These are phyloP conservation scores for Monarda citriodora DNA, from an alignment of 305 asterid species.

Conservation along the genomic window DNA sequence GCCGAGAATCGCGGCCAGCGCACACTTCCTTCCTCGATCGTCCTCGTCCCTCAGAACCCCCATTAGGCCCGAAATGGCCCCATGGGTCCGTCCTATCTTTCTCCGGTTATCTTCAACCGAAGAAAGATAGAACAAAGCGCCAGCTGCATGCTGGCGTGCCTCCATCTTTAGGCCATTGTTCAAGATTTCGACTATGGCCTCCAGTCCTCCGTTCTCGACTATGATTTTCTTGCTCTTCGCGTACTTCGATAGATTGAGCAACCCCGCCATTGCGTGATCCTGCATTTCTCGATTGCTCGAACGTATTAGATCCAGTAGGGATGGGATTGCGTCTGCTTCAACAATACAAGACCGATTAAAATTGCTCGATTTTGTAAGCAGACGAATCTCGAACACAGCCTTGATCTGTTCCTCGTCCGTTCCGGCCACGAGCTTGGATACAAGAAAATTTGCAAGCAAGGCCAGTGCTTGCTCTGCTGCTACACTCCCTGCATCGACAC, in stretches of 20 bases:
- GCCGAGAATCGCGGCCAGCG: conserved; percentile 53
- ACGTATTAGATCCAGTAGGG: conserved; percentile 45
- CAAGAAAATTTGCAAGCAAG: conserved; percentile 55
- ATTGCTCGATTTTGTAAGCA: conserved; percentile 77
- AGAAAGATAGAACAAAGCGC: conserved; percentile 68
- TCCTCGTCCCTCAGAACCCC: conserved; percentile 45
- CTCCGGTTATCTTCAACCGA: conserved; percentile 62
- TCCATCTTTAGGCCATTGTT: conserved; percentile 47
- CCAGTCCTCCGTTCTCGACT: conserved; percentile 51
- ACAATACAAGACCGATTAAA: conserved; percentile 80
- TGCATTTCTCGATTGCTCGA: conserved; percentile 39
- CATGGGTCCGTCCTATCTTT: conserved; percentile 51
- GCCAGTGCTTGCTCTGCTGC: conserved; percentile 52
- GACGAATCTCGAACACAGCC: conserved; percentile 70
- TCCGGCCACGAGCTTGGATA: conserved; percentile 41
- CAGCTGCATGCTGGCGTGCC: conserved; percentile 86
- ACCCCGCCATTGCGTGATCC: conserved; percentile 60
- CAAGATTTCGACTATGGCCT: conserved; percentile 40
- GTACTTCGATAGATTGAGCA: conserved; percentile 66
- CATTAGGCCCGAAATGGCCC: conserved; percentile 48
- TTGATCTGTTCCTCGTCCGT: conserved; percentile 39
- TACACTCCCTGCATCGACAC: conserved; percentile 30
- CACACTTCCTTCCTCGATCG: conserved; percentile 54
- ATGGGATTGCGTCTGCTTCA: conserved; percentile 55
- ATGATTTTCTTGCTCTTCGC: conserved; percentile 35